Base-by-base conservation (phyloP, 2,329 filamentous ascomycete genomes). In the Onygena corvina region DNA sequence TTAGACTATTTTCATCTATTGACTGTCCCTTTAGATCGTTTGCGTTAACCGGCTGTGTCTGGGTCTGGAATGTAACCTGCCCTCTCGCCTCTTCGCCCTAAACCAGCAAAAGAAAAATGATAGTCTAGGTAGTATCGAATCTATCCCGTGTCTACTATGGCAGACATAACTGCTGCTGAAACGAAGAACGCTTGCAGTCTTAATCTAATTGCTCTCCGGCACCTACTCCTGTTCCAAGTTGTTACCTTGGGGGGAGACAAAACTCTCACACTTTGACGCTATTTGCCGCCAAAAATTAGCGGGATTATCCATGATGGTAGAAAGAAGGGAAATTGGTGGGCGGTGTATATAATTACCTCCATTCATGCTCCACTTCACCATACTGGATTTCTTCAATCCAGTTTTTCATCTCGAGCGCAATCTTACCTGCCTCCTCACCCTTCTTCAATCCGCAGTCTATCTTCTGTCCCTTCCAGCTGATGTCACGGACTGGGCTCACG, bases 351-450 rank as follows among this genome's bases (percentile, higher is more conserved):
- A 62, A 71, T 66, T 81, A 82, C 75, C 89, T 95, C 92, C 92
- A 98, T 57, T 82, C 76, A 66, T 95, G 87, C 64, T 86, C 79
- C 68, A 90, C 84, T 56, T 95, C 89, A 55, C 92, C 92, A 64
- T 96, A 95, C 71, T 96, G 90, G 58, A 93, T 89, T 23, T 73
- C 83, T 72, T 94, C 89, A 54, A 98, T 95, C 92, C 92, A 98
- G 60, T 83, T 79, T 79, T 94, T 94, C 83, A 98, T 89, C 67
- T 78, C 79, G 60, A 80, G 71, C 7, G 92, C 84, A 60, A 96
- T 75, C 62, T 89, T 83, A 36, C 92, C 92, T 8, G 87, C 88
- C 72, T 98, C 90, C 67, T 93, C 78, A 44, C 79, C 73, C 58
- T 85, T 80, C 64, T 77, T 78, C 57, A 98, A 71, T 2, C 89